These are phyloP conservation scores for Fusarium mangiferae DNA, from an alignment of 2,329 filamentous ascomycete genomes.

Conservation along the genomic window DNA sequence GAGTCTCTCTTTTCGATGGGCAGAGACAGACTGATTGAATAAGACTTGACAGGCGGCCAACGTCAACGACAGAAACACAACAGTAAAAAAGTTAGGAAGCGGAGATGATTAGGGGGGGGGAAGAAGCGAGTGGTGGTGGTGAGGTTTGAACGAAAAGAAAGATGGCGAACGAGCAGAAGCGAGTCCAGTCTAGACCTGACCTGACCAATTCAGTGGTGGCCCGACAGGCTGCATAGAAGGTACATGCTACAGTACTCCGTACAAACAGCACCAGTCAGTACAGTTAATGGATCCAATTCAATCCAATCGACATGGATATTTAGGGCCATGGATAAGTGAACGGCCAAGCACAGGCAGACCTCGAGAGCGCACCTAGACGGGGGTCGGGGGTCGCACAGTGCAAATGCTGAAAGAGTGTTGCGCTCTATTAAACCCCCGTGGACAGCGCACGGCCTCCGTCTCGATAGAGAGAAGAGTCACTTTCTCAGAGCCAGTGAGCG, in stretches of 20 bases:
- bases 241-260: background rate
- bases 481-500: slow-evolving; percentile 12
- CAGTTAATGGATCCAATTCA: slow-evolving; percentile 28
- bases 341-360: slow-evolving; percentile 23
- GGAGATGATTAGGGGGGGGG: slow-evolving; percentile 35
- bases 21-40: slow-evolving; percentile 14
- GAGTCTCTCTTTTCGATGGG: slow-evolving; percentile 1
- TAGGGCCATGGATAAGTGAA: slow-evolving; percentile 4
- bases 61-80: slow-evolving; percentile 38
- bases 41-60: slow-evolving; percentile 24
- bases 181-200: slow-evolving; percentile 9
- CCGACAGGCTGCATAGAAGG: slow-evolving; percentile 20
- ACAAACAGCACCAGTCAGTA: slow-evolving; percentile 6
- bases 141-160: slow-evolving; percentile 42
- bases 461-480: slow-evolving; percentile 29
- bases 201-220: slow-evolving; percentile 25
- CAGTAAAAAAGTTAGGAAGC: slow-evolving; percentile 20
- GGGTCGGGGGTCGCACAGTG: slow-evolving; percentile 38
- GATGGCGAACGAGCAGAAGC: slow-evolving; percentile 28
- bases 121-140: slow-evolving; percentile 35
- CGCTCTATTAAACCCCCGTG: slow-evolving; percentile 16
- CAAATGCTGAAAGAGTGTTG: slow-evolving; percentile 15
- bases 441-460: slow-evolving; percentile 40
- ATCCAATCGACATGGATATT: slow-evolving; percentile 21
- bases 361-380: slow-evolving; percentile 5